Evolutionary conservation across 768 basidiomycete genomes (phyloP).

Genomic region (Suillus luteus): DNA sequence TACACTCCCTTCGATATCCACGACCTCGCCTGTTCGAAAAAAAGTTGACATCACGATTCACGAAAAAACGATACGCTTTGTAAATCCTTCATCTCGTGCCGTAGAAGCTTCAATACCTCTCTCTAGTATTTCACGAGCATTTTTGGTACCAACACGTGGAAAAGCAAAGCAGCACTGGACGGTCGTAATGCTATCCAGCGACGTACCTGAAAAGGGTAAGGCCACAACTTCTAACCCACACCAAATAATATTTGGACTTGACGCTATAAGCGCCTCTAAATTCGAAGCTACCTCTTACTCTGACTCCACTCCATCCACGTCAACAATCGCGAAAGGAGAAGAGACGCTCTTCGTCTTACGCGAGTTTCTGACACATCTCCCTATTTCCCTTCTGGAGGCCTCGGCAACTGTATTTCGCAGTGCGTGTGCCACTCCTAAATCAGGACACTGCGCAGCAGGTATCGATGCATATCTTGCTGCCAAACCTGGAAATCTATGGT

Average conservation of each 20-base stretch:
- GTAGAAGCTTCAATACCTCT: conserved; percentile 55
- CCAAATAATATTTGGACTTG: conserved; percentile 73
- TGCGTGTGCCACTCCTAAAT: conserved; percentile 40
- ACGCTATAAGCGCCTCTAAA: conserved; percentile 50
- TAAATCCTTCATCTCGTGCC: conserved; percentile 49
- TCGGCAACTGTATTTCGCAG: conserved; percentile 56
- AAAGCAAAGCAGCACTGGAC: conserved; percentile 76
- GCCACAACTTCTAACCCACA: conserved; percentile 39
- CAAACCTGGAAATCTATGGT: conserved; percentile 73
- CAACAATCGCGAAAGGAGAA: conserved; percentile 49
- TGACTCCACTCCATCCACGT: conserved; percentile 26
- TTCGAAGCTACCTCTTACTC: conserved; percentile 48
- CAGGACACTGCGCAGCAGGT: conserved; percentile 53
- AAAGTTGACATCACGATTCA: conserved; percentile 69
- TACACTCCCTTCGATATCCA: conserved; percentile 65
- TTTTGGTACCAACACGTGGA: conserved; percentile 74
- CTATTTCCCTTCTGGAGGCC: conserved; percentile 48
- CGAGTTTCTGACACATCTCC: conserved; percentile 53
- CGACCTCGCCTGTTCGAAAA: conserved; percentile 75
- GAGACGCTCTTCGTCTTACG: conserved; percentile 52
- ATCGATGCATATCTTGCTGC: conserved; percentile 73
- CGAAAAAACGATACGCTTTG: conserved; percentile 50
- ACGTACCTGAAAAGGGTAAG: conserved; percentile 49
- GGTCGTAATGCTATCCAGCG: conserved; percentile 59
- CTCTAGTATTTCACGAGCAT: conserved; percentile 55